Base-by-base conservation (phyloP, 129 eudicot genomes). In the Lactuca sativa region DNA sequence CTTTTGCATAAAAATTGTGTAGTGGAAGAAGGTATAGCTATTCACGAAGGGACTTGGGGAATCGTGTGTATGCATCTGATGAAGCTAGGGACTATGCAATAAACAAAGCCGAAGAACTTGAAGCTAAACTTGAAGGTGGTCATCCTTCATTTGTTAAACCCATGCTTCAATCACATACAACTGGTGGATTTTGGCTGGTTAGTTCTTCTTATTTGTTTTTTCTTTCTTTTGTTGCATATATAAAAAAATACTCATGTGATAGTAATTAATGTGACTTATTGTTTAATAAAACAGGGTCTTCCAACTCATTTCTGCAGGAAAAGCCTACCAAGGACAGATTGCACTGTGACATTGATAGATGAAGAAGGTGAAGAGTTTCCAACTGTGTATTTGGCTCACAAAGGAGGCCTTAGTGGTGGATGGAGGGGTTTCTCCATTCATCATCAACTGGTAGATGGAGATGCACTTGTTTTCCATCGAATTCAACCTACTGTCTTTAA, bases 141-240 rank as follows among this genome's bases (percentile, higher is more conserved):
- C 66, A 68, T 81, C 97, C 91, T 44, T 71, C 77, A 7, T 86
- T 89, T 60, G 86, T 92, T 30, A 92, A 79, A 64, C 81, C 96
- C 21, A 85, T 92, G 96, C 86, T 88, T 41, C 89, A 80, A 17
- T 92, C 98, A 36, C 92, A 92, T 80, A 95, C 86, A 6, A 86
- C 95, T 48, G 98, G 95, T 17, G 91, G 95, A 4, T 86, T 89
- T 81, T 86, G 96, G 95, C 85, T 92, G 95, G 98, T 86, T 44
- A 74, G 83, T 62, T 47, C 6, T 31, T 38, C 7, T 43, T 1
- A 1, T 2, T 31, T 1, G 21, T 2, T 31, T 0, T 34, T 0
- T 31, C 18, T 12, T 44, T 59, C n/a, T 7, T 6, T 33, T 25
- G 30, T 25, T 43, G 0, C 13, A 43, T 43, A 8, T 9, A 8